Percentiles rank a stretch among this genome's conserved stretches.
Conservation (phyloP, 495 filamentous ascomycete genomes). For the Neurospora intermedia region DNA sequence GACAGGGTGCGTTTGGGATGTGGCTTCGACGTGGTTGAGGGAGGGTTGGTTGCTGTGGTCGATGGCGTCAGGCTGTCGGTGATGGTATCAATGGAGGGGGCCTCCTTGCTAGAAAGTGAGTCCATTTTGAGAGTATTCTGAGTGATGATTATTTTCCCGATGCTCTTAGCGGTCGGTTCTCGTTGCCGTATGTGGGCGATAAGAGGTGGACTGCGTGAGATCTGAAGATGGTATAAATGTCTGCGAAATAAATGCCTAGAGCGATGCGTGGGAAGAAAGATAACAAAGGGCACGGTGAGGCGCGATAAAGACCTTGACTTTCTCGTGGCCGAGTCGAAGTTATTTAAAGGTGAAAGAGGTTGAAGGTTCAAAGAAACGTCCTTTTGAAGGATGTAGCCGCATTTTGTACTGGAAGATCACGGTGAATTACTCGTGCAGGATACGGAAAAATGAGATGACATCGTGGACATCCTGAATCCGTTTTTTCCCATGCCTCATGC, state of each 20-base stretch:
- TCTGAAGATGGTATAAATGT: background rate
- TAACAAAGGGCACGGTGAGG: background rate
- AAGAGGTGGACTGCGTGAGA: background rate
- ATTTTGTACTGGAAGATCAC: background rate
- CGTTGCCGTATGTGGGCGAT: background rate
- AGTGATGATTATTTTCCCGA: background rate
- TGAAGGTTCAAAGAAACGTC: background rate
- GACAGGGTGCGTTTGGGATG: background rate
- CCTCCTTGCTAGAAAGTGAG: background rate
- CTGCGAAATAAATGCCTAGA: background rate
- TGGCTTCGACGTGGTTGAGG: background rate
- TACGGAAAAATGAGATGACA: background rate
- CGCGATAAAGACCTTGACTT: background rate
- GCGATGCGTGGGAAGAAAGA: background rate
- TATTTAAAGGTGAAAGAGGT: background rate
- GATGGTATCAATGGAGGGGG: background rate
- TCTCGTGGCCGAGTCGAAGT: background rate
- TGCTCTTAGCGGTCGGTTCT: background rate
- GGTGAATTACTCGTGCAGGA: background rate
- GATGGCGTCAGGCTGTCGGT: background rate
- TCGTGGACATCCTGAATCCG: background rate
- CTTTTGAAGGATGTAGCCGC: background rate
- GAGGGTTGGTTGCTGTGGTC: background rate
- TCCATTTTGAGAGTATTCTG: background rate
- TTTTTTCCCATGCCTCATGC: background rate